Conservation (phyloP, 805 yeast species). For the Kodamaea nitidulidarum region DNA sequence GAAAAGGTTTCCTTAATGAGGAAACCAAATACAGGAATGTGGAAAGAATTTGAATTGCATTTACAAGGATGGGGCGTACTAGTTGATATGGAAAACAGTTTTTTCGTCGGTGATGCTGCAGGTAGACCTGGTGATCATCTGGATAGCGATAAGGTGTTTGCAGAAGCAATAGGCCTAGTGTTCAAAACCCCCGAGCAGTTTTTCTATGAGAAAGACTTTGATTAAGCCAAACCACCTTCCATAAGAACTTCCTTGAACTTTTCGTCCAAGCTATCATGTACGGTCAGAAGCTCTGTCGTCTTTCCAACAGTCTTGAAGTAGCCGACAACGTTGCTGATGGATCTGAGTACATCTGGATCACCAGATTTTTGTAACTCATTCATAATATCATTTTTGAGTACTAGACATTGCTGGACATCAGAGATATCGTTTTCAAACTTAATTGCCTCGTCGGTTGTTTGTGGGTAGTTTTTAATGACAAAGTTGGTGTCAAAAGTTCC, state of each 20-base stretch:
- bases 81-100: constrained; percentile 43
- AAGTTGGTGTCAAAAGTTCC: constrained; percentile 45
- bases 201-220: constrained; percentile 26
- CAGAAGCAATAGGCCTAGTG: constrained; percentile 47
- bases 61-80: constrained; percentile 19
- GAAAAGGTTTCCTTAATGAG: constrained; percentile 35
- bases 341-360: constrained; percentile 21
- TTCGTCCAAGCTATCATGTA: constrained; percentile 20
- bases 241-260: constrained; percentile 16
- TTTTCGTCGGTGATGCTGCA: constrained; percentile 96
- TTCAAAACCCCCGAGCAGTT: constrained; percentile 73
- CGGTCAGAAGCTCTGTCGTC: constrained; percentile 15
- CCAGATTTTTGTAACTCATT: constrained; percentile 17
- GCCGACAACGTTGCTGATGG: constrained; percentile 47
- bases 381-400: constrained; percentile 28
- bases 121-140: constrained; percentile 78
- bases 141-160: constrained; percentile 69
- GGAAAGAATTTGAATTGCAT: constrained; percentile 48
- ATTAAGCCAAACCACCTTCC: constrained; percentile 13
- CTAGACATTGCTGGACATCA: constrained; percentile 40
- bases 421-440: constrained; percentile 70
- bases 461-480: constrained; percentile 57
- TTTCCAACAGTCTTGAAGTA: constrained; percentile 68
- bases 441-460: constrained; percentile 59
- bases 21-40: constrained; percentile 82